These are phyloP conservation scores for Kickxella alabastrina DNA, from an alignment of 192 early-diverging fungal species.

Conservation along the genomic window DNA sequence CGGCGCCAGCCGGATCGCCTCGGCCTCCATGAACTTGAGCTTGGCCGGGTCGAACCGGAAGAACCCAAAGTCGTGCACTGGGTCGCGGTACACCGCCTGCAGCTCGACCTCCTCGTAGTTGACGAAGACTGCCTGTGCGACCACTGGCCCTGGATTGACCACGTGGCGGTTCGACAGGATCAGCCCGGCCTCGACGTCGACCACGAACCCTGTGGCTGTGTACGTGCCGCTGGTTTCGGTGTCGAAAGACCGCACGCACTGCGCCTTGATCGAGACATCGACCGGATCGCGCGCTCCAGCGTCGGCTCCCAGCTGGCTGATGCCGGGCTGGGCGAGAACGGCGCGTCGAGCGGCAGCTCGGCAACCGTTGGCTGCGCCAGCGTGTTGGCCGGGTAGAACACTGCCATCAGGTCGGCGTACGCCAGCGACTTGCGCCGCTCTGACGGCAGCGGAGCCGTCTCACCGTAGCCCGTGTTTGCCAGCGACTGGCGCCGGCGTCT, in stretches of 20 bases:
- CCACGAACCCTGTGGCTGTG: conserved; percentile 73
- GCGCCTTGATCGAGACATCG: conserved; percentile 78
- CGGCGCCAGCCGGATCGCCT: conserved; percentile 58
- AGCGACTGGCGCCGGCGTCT: not conserved
- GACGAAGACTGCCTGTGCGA: conserved; percentile 66
- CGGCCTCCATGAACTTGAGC: conserved; percentile 28
- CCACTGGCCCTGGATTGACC: conserved; percentile 67
- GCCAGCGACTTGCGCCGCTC: conserved; percentile 39
- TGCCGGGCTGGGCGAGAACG: conserved; percentile 18
- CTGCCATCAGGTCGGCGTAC: conserved; percentile 46
- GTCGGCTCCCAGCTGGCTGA: conserved; percentile 63
- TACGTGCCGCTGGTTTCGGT: conserved; percentile 71
- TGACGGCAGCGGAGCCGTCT: too few species aligned
- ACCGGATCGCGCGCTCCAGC: conserved; percentile 64
- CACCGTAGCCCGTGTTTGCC: too few species aligned
- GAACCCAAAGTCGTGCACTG: conserved; percentile 81
- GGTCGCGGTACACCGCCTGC: conserved; percentile 72
- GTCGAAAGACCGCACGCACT: conserved; percentile 73
- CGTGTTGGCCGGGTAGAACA: conserved; percentile 47
- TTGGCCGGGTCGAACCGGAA: conserved; percentile 68
- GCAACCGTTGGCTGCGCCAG: conserved; percentile 43
- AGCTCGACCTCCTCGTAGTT: conserved; percentile 78
- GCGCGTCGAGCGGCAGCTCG: conserved; percentile 43
- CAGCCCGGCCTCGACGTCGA: conserved; percentile 67
- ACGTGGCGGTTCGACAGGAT: conserved; percentile 79